These are phyloP conservation scores for Cokeromyces recurvatus DNA, from an alignment of 371 early-diverging fungal genomes.

Conservation along the genomic window DNA sequence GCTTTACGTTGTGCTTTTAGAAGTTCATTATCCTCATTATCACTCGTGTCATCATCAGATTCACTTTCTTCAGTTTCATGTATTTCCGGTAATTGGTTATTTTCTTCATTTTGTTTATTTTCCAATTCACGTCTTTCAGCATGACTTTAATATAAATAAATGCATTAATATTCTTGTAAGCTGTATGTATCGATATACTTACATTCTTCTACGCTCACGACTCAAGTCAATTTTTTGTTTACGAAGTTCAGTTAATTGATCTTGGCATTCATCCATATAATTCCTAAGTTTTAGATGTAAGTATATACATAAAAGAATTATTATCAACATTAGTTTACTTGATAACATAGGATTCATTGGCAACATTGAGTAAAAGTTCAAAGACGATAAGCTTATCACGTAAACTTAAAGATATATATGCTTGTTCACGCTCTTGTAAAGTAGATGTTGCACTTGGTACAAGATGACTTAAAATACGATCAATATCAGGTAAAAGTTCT, in stretches of 20 bases:
- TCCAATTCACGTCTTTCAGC: constrained; percentile 36
- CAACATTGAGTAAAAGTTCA: constrained; percentile 47
- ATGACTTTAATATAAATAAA: constrained; percentile 16
- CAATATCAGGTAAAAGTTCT: constrained; percentile 40
- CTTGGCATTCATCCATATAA: constrained; percentile 69
- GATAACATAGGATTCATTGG: constrained; percentile 40
- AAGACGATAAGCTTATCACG: constrained; percentile 48
- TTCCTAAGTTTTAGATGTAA: constrained; percentile 30
- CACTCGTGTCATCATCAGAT: constrained; percentile 25
- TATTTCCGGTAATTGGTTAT: constrained; percentile 4
- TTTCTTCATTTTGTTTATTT: constrained; percentile 22
- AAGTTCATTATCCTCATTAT: constrained; percentile 2
- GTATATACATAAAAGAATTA: too few species aligned
- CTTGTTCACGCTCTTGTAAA: constrained; percentile 41
- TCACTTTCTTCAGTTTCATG: constrained; percentile 4
- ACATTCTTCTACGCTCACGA: constrained; percentile 53
- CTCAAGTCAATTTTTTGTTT: constrained; percentile 65
- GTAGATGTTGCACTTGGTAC: constrained; percentile 36
- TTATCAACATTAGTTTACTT: constrained; percentile 35
- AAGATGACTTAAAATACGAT: constrained; percentile 44
- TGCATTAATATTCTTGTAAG: constrained; percentile 1
- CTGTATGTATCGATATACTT: constrained; percentile 1
- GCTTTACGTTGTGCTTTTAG: constrained; percentile 27
- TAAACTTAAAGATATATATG: constrained; percentile 37
- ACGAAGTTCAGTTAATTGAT: constrained; percentile 58